Evolutionary conservation across 257 asterid species (phyloP), one percentile per base, ranked within the genome.

Genomic region (Capsicum baccatum): DNA sequence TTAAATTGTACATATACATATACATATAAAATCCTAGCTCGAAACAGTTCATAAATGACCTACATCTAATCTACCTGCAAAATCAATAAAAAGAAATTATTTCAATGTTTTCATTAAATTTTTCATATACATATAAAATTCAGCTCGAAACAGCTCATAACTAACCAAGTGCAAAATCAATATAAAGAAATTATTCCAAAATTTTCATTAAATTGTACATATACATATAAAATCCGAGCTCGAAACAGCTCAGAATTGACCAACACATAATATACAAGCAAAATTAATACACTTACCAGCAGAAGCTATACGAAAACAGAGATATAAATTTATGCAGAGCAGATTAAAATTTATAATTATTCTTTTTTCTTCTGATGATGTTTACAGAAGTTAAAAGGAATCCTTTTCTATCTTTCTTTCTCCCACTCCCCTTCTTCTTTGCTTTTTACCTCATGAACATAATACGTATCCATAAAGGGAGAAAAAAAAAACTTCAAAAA

Each of bases 351-450:
- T 7, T 76, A 76, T 26, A 76, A 76, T 13, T 52, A 7, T 14
- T 48, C 15, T 44, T 58, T 47, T 81, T 13, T 66, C 67, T 52
- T 80, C 64, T 15, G 57, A 82, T 21, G 63, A 17, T 14, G 9
- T 44, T 16, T 37, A 68, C 14, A 37, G 56, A 80, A 21, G 63
- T 7, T 64, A 70, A 80, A 55, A 19, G 12, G 63, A 52, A 76
- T 76, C 17, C 60, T 74, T 71, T 15, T 33, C 73, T 91, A 93
- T 90, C 92, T 84, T 71, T 92, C 97, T 56, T 85, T 93, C 71
- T 93, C 94, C 97, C 95, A 92, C 93, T 92, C 94, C 82, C 90
- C 91, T 85, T 92, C 92, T 83, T 89, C 92, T 42, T 85, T 80
- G 84, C 83, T 87, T 70, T 91, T 74, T 83, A 87, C 91, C 73